phyloP scores from a whole-genome alignment of 306 rosid genomes.

The Carpinus fangiana region DNA sequence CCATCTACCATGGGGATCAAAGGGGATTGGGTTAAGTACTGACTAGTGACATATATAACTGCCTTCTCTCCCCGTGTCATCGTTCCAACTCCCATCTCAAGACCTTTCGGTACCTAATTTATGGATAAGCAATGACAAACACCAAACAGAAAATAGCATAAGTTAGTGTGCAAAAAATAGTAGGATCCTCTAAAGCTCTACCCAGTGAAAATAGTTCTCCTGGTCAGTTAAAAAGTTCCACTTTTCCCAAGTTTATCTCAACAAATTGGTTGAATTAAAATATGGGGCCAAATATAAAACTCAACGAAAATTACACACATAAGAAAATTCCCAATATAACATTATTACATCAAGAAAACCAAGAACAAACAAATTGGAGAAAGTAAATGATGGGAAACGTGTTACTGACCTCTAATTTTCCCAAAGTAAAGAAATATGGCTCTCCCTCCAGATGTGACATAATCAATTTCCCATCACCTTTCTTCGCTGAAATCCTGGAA shows the following conservation, averaged over 20 bases:
- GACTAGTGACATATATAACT: conserved; percentile 64
- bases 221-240: not conserved
- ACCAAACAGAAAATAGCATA: conserved; percentile 11
- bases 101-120: conserved; percentile 90
- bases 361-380: not conserved
- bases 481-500: conserved; percentile 82
- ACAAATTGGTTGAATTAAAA: conserved; percentile 3
- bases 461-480: conserved; percentile 66
- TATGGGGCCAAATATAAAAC: conserved; percentile 2
- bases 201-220: conserved; percentile 15
- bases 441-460: conserved; percentile 67
- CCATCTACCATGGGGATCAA: conserved; percentile 63
- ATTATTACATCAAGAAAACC: not conserved
- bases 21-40: conserved; percentile 74
- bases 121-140: conserved; percentile 15
- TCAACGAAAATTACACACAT: not conserved
- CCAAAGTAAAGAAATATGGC: conserved; percentile 82
- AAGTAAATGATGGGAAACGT: conserved; percentile 15
- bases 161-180: not conserved
- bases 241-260: not conserved
- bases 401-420: conserved; percentile 79
- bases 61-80: conserved; percentile 92
- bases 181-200: conserved; percentile 4
- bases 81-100: conserved; percentile 94
- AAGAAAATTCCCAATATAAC: conserved; percentile 9